Base-by-base conservation (phyloP, 345 rosid species). In the Arabidopsis suecica region DNA sequence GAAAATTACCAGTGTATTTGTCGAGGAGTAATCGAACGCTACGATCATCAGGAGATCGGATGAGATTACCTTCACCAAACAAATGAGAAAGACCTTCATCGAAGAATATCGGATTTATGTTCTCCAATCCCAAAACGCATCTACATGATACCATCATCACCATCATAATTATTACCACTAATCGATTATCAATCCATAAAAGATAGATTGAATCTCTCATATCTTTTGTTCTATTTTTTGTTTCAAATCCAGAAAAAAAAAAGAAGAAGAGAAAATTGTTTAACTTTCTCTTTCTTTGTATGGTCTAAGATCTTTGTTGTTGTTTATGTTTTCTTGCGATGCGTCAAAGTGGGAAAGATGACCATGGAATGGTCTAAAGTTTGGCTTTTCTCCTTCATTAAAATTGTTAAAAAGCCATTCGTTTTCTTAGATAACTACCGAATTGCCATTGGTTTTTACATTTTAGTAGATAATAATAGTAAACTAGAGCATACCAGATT, bases 21-120 rank as follows among this genome's bases (percentile, higher is more conserved):
- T 91, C 86, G 60, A 93, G 96, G 85, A 91, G 94, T 73, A 93
- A 90, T 28, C 97, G 97, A 56, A 86, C 96, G 76, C 85, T 84
- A 9, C 70, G 81, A 42, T 84, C 93, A 18, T 91, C 83, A 0
- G 92, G 94, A 34, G 97, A 93, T 44, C 94, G 93, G 42, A 86
- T 82, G 14, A 91, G 88, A 59, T 93, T 91, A 73, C 73, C 69
- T 25, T 93, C 94, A 20, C 98, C 98, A 71, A 93, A 91, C 68
- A 93, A 88, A 78, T 87, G 91, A 51, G 78, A 60, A 88, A 85
- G 91, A 40, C 93, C 96, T 68, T 91, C 96, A 14, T 89, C 94
- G 69, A 93, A 93, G 59, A 58, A 78, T 65, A 72, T 72, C 0
- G 73, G 77, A 60, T 65, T 78, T 22, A 71, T 78, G 61, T 78